Percentiles rank a stretch among this genome's conserved stretches.
phyloP scores from a whole-genome alignment of 2,329 filamentous ascomycete genomes.

The Arachnomyces sp. region DNA sequence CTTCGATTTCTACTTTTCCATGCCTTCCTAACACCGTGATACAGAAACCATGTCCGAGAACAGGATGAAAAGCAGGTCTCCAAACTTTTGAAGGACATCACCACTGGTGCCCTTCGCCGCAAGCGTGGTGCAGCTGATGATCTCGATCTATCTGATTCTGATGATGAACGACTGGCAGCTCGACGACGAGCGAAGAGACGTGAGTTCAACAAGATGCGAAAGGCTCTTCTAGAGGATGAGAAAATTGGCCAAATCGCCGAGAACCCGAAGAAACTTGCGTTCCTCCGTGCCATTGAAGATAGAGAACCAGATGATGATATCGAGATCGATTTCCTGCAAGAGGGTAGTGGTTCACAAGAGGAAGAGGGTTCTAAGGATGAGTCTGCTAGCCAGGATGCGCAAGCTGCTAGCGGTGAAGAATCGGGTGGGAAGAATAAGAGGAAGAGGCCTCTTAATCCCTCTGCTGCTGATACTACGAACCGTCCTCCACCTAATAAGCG shows the following conservation, averaged over 20 bases:
- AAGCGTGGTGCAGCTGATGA: conserved; percentile 66
- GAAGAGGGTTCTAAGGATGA: conserved; percentile 19
- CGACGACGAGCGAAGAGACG: conserved; percentile 71
- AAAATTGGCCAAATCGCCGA: conserved; percentile 83
- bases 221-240: conserved; percentile 78
- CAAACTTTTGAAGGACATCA: conserved; percentile 88
- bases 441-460: conserved; percentile 33
- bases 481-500: conserved; percentile 54
- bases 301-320: conserved; percentile 61
- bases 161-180: conserved; percentile 68
- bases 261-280: conserved; percentile 81
- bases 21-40: neutral
- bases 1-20: neutral
- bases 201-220: conserved; percentile 86
- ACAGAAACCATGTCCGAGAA: conserved; percentile 66
- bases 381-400: conserved; percentile 14
- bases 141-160: conserved; percentile 80
- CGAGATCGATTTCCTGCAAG: conserved; percentile 64
- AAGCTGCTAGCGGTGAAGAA: conserved; percentile 15
- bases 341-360: conserved; percentile 36
- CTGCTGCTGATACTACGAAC: conserved; percentile 36
- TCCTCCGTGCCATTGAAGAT: conserved; percentile 84
- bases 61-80: conserved; percentile 81
- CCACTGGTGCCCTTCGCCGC: conserved; percentile 74
- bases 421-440: conserved; percentile 29